phyloP scores from a whole-genome alignment of 1,139 yeast species.

The Geotrichum aggregatum region DNA sequence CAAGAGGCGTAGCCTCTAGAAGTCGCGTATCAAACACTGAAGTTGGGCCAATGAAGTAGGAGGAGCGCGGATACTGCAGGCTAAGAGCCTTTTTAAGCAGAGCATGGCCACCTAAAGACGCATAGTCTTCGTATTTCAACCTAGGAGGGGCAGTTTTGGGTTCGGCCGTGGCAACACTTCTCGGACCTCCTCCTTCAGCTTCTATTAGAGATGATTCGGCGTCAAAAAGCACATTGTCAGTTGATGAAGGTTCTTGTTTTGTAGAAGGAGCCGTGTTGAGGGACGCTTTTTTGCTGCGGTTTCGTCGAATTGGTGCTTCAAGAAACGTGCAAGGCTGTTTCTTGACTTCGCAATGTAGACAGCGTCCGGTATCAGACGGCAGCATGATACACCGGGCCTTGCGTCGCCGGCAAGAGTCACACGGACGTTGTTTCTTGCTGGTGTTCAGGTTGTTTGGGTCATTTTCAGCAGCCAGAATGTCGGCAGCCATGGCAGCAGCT shows the following conservation, averaged over 20 bases:
- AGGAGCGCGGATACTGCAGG: conserved; percentile 41
- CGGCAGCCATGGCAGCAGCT: conserved; percentile 23
- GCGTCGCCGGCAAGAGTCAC: conserved; percentile 35
- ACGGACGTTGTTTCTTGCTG: conserved; percentile 27
- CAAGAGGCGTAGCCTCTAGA: conserved; percentile 34
- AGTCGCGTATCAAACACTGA: conserved; percentile 38
- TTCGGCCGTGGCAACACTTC: not conserved
- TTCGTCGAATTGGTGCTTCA: conserved; percentile 32
- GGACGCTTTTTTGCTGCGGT: conserved; percentile 19
- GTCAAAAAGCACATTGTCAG: not conserved
- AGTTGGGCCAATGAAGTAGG: conserved; percentile 39
- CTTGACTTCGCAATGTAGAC: conserved; percentile 38
- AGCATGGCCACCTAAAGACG: conserved; percentile 39
- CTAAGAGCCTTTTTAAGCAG: conserved; percentile 40
- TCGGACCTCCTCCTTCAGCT: conserved; percentile 2
- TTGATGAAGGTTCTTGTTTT: not conserved
- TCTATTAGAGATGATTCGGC: conserved; percentile 16
- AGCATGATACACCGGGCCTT: conserved; percentile 40
- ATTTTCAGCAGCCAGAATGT: conserved; percentile 16
- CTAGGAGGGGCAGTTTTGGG: conserved; percentile 14
- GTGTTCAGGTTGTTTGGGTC: not conserved
- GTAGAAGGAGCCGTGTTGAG: not conserved
- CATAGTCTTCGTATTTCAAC: conserved; percentile 38
- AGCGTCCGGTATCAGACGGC: conserved; percentile 33
- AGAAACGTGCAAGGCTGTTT: conserved; percentile 38